Base-by-base conservation (phyloP, 2,329 filamentous ascomycete genomes). In the Ophiostoma himal-ulmi region DNA sequence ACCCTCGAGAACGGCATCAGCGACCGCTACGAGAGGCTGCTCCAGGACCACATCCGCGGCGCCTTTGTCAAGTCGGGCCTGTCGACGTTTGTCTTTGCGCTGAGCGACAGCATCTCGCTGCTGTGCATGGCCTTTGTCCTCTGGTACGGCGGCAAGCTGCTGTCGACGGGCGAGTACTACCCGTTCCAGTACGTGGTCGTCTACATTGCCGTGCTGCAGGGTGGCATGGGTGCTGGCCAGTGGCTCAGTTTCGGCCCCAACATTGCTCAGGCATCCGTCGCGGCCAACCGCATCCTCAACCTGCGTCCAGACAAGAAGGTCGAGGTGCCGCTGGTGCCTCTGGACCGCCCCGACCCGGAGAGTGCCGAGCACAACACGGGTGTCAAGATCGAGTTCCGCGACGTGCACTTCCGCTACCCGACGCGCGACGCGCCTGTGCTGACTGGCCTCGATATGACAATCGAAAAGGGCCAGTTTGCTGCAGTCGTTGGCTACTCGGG, bases 351-450 rank as follows among this genome's bases (percentile, higher is more conserved):
- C 6, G 57, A 57, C n/a, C 52, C 52, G 0, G 75, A 78, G 54
- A 68, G 71, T 17, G 76, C 76, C 3, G 74, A 77, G n/a, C 68
- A 74, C 14, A 76, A 78, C 64, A 75, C 74, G 71, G 76, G 77
- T 10, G 76, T 77, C 48, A 81, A 81, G 60, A 84, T 91, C 73
- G 87, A 91, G 75, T 89, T 92, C 76, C 82, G 85, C 22, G 84
- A 89, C 72, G 88, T 91, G 3, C 88, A 89, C 77, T 91, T 91
- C 81, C 82, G 87, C 64, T 92, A 92, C 74, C 89, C 89, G 1
- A 90, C 88, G 1, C 83, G 89, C 4, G 88, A 91, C 71, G 87
- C 88, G 70, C 86, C 88, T n/a, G 88, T 91, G 0, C 83, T 91
- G 10, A 86, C 86, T 36, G 89, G 89, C 0, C 78, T 91, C 22